Conservation (phyloP, 305 asterid genomes). For the Fraxinus ornus region DNA sequence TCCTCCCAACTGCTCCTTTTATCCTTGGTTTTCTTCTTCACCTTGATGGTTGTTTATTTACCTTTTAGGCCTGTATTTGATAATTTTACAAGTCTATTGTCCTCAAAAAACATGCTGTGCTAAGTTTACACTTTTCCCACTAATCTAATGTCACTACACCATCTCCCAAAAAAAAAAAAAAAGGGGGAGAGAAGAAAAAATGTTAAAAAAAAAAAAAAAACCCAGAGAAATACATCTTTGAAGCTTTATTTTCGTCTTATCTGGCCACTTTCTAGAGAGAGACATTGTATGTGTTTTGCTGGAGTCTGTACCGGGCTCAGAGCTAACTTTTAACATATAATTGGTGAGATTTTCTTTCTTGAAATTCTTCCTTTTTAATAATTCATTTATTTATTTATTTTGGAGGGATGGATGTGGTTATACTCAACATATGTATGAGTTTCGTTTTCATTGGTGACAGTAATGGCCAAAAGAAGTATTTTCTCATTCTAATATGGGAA, state of each 20-base stretch:
- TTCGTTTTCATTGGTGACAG: background rate
- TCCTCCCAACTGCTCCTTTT: background rate
- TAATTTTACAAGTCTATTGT: background rate
- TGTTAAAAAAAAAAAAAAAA: background rate
- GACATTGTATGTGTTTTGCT: background rate
- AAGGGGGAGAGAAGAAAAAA: too few species aligned
- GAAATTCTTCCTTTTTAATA: background rate
- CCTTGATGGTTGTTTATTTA: background rate
- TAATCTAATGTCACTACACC: background rate
- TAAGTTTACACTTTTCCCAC: background rate
- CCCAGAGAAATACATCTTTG: background rate
- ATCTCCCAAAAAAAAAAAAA: background rate
- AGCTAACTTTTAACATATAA: too few species aligned
- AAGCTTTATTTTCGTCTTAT: background rate
- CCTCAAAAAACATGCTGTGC: background rate
- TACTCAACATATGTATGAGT: background rate
- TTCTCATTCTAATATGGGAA: background rate
- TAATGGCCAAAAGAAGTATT: background rate
- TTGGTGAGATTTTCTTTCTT: background rate
- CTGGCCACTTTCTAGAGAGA: background rate
- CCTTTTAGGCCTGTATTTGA: background rate
- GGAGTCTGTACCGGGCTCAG: background rate
- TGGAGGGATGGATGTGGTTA: background rate
- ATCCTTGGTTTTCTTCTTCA: background rate
- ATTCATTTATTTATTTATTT: background rate